Base-by-base conservation (phyloP, 306 rosid species). In the Vicia sativa region DNA sequence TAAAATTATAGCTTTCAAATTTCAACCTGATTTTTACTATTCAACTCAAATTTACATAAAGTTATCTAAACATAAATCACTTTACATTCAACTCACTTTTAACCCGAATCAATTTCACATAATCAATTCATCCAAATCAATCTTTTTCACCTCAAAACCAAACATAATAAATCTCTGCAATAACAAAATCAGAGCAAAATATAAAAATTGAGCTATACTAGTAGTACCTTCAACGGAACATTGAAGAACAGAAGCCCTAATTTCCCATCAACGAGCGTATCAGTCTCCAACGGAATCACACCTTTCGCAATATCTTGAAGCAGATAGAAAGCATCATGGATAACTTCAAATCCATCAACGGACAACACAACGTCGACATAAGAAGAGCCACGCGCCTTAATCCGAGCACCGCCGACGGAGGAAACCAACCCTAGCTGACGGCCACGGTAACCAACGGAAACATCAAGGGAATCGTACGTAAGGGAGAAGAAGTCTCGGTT, bases 401-500 rank as follows among this genome's bases (percentile, higher is more conserved):
- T 73, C 5, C 52, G 77, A 1, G 90, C 91, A 2, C 96, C 89
- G 3, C 23, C 74, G 19, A 93, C 78, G 54, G 72, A 34, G 3
- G 66, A 70, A 50, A 90, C 91, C 0, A 76, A 14, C 52, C 95
- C 97, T 0, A 93, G 68, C 68, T 77, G 82, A 13, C 89, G 84
- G 15, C 85, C 91, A 3, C 99, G 86, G 79, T 90, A 93, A 2
- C 96, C 99, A 13, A 93, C 77, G 8, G 83, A 72, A 42, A 86
- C 84, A 60, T 0, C 60, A 31, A 93, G 80, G 19, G 81, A 64
- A 44, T 87, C 81, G 19, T 88, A 93, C 4, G 68, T 35, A 13
- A 93, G 81, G 18, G 99, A 88, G 80, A 85, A 83, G 81, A 88
- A 87, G 63, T 93, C 88, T 11, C 75, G 68, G 57, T 90, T 90